Percentiles rank a stretch among this genome's conserved stretches.
Conservation (phyloP, 208 protist species). For the Acanthamoeba royreba region DNA sequence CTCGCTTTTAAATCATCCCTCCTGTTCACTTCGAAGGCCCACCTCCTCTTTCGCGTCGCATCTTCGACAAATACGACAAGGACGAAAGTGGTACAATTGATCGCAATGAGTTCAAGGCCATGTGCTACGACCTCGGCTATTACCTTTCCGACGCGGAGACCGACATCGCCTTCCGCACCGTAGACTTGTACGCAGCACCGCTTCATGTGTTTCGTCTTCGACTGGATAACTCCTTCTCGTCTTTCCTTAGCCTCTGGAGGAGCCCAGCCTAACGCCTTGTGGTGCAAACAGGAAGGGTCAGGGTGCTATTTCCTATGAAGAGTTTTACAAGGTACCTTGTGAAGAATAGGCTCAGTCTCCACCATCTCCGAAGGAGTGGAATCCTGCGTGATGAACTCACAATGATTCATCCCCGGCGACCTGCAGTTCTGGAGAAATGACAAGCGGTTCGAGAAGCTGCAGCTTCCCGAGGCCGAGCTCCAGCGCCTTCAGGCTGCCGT, state of each 20-base stretch:
- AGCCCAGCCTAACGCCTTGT: background rate
- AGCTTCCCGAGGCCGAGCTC: background rate
- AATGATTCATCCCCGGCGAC: background rate
- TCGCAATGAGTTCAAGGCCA: background rate
- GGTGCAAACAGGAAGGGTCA: background rate
- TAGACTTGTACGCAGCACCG: background rate
- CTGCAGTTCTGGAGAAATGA: background rate
- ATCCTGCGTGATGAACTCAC: no score
- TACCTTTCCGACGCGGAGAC: background rate
- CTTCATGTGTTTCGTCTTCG: background rate
- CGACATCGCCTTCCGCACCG: background rate
- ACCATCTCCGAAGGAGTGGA: no score
- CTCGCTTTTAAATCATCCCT: background rate
- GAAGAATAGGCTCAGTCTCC: no score
- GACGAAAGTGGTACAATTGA: background rate
- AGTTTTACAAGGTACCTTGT: background rate
- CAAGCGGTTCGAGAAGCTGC: background rate
- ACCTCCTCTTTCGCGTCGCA: background rate
- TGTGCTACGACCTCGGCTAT: slow-evolving; percentile 21
- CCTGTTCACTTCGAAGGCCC: background rate
- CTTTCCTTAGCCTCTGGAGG: background rate
- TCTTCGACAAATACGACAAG: slow-evolving; percentile 36
- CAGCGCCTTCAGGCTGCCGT: background rate
- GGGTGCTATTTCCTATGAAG: background rate
- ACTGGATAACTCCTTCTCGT: background rate